Base-by-base conservation (phyloP, 345 rosid genomes). In the Brassica rapa region DNA sequence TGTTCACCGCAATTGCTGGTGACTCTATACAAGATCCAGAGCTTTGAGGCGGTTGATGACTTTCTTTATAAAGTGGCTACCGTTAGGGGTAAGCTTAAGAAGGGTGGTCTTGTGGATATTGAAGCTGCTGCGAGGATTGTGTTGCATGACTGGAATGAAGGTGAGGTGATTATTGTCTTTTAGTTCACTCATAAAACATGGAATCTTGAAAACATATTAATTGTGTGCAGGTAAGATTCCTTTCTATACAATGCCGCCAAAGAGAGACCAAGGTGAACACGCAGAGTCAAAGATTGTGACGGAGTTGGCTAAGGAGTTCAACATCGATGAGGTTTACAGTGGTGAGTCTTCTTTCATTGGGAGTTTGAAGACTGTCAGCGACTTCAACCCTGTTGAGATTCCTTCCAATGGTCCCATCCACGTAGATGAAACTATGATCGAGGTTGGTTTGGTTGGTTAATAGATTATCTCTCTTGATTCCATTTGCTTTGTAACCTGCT, bases 91-190 rank as follows among this genome's bases (percentile, higher is more conserved):
- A 90, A 87, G 86, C 97, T 95, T 9, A 95, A 91, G 77, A 95
- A 95, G 86, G 99, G 99, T 79, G 98, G 99, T 77, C 70, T 91
- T 65, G 90, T 90, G 68, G 97, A 95, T 81, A 90, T 86, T 56
- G 94, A 93, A 8, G 90, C 98, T 70, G 87, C 96, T 62, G 97
- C 99, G 8, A 90, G 91, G 82, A 88, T 93, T 69, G 87, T 93
- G 77, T 85, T 95, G 83, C 98, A 86, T 65, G 97, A 93, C 84
- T 93, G 97, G 98, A 93, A 90, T 80, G 90, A 89, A 72, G 98
- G 96, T 91, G 84, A 37, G 9, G 66, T 15, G 8, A n/a, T 46
- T 9, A n/a, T 46, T 9, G 0, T 32, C 33, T 46, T 41, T 39
- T 62, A 39, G 61, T 64, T 65, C 2, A 59, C 46, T 75, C 16